Evolutionary conservation across 257 asterid species (phyloP).

Genomic region (Petunia secreta): DNA sequence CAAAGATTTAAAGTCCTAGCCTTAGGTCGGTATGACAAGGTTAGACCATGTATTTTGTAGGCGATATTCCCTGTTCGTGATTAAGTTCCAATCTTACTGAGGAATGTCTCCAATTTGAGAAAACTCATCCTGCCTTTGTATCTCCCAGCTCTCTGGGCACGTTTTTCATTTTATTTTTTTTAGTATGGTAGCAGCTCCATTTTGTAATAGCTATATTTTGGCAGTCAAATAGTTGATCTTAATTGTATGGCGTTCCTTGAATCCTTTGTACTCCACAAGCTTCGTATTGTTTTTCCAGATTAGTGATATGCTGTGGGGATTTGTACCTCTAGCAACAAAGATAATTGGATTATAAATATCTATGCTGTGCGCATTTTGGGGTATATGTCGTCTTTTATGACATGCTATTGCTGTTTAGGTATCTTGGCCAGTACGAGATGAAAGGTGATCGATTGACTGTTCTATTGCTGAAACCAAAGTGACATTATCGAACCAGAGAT

Average conservation of each 20-base stretch:
- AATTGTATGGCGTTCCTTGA: not conserved
- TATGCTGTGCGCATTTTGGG: not conserved
- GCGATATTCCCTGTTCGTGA: constrained; percentile 5
- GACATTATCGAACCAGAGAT: not conserved
- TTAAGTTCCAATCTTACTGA: not conserved
- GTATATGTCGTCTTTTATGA: not conserved
- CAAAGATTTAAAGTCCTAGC: not conserved
- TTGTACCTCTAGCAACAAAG: not conserved
- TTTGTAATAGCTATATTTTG: not conserved
- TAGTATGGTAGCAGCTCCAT: not conserved
- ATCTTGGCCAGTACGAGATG: not conserved
- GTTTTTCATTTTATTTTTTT: not conserved
- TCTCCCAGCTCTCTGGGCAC: not conserved
- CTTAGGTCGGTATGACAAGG: not conserved
- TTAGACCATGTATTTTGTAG: constrained; percentile 9
- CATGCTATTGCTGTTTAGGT: not conserved
- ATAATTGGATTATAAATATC: not conserved
- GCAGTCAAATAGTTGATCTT: not conserved
- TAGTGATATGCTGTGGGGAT: not conserved
- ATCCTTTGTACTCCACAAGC: not conserved
- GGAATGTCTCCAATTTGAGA: constrained; percentile 9
- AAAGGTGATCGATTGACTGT: not conserved
- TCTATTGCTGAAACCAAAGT: not conserved
- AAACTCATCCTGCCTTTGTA: not conserved
- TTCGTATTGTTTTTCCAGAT: not conserved